These are phyloP conservation scores for Penicillium pancosmium DNA, from an alignment of 495 filamentous ascomycete species.

Conservation along the genomic window DNA sequence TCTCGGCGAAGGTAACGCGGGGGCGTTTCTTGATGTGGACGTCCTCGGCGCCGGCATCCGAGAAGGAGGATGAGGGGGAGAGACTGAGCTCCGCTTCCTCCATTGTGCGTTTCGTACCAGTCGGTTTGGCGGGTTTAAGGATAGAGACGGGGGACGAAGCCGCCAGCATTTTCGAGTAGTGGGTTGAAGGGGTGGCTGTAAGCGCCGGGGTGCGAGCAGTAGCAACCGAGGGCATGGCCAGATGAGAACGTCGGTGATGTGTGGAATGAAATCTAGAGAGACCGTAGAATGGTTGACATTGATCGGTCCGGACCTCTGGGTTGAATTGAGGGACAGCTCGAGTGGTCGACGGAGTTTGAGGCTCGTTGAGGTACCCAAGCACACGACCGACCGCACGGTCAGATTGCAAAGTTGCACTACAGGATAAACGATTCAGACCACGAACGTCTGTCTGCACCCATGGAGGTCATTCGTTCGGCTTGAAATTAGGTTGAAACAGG, in stretches of 20 bases:
- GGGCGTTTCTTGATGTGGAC: constrained; percentile 56
- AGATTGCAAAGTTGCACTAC: constrained; percentile 19
- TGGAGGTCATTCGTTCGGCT: constrained; percentile 17
- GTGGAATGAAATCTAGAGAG: constrained; percentile 13
- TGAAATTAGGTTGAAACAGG: constrained; percentile 12
- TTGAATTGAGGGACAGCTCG: constrained; percentile 10
- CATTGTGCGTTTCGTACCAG: constrained; percentile 45
- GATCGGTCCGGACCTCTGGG: constrained; percentile 14
- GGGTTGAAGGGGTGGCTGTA: constrained; percentile 22
- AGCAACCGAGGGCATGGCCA: constrained; percentile 49
- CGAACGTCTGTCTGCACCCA: constrained; percentile 26
- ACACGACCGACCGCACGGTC: constrained; percentile 29
- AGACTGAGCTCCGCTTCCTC: constrained; percentile 42
- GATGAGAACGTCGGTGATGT: constrained; percentile 9
- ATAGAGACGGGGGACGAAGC: constrained; percentile 46
- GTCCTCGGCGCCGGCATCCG: constrained; percentile 42
- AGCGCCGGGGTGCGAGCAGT: constrained; percentile 36
- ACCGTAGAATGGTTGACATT: constrained; percentile 27
- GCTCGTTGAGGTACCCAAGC: constrained; percentile 21
- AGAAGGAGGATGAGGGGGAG: constrained; percentile 38
- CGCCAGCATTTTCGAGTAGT: constrained; percentile 38
- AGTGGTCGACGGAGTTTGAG: constrained; percentile 14
- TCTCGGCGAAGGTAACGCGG: constrained; percentile 77
- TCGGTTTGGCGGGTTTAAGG: constrained; percentile 42
- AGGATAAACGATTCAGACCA: constrained; percentile 17